Percentiles rank a stretch among this genome's conserved stretches.
phyloP scores from a whole-genome alignment of 2,329 filamentous ascomycete species.

The Alternaria dauci region DNA sequence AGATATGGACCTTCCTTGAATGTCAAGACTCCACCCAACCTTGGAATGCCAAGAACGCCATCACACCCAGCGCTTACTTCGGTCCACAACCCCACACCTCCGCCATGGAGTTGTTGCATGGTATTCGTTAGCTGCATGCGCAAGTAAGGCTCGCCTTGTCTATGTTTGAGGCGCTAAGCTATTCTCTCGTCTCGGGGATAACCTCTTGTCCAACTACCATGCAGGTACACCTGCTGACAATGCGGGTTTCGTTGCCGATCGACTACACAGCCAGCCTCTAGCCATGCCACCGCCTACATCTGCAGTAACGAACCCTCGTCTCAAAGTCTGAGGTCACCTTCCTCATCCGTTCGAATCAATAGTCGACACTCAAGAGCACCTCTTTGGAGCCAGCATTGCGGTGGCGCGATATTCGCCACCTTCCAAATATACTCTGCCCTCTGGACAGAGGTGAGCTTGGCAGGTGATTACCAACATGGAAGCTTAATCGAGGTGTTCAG shows the following conservation, averaged over 20 bases:
- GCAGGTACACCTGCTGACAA: conserved; percentile 2
- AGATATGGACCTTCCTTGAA: conserved; percentile 15
- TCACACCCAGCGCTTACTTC: conserved; percentile 14
- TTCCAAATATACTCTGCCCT: neutral
- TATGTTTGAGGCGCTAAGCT: neutral
- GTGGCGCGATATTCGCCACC: neutral
- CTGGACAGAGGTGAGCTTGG: neutral
- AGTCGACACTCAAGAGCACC: neutral
- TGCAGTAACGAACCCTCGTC: neutral
- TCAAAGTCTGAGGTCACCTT: neutral
- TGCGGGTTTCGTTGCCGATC: neutral
- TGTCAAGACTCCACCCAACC: conserved; percentile 13
- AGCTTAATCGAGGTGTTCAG: neutral
- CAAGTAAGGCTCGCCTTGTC: neutral
- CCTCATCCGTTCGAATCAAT: conserved; percentile 1
- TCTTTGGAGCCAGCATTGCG: neutral
- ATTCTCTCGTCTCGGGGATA: neutral
- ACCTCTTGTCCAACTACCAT: neutral
- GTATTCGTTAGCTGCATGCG: conserved; percentile 7
- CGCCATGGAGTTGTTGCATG: conserved; percentile 9
- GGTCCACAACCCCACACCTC: conserved; percentile 2
- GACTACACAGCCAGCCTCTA: neutral
- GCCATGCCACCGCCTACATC: neutral
- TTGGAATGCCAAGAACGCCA: conserved; percentile 14
- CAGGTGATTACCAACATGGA: neutral